Conservation (phyloP, 2,329 filamentous ascomycete species). For the Epichloe bromicola region DNA sequence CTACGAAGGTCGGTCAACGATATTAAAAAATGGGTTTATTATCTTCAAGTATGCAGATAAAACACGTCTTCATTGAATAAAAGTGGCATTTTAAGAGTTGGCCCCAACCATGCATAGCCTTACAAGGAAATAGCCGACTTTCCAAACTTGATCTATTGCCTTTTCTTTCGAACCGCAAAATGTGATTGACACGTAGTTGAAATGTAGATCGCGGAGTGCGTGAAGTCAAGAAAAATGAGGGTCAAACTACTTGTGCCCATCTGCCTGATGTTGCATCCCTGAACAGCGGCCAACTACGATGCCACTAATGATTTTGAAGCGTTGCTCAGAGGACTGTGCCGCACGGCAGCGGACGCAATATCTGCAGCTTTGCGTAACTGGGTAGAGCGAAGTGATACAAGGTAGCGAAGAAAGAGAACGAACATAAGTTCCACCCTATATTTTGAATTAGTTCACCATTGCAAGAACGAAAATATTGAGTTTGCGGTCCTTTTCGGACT, state of each 20-base stretch:
- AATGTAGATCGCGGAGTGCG: not conserved
- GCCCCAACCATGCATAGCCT: too few relatives aligned
- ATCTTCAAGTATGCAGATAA: too few relatives aligned
- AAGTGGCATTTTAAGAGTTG: too few relatives aligned
- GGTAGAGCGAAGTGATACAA: slow-evolving; percentile 56
- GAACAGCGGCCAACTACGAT: not conserved
- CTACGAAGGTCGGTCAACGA: too few relatives aligned
- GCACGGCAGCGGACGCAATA: slow-evolving; percentile 37
- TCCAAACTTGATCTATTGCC: too few relatives aligned
- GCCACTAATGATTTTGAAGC: slow-evolving; percentile 16
- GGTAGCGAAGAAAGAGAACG: slow-evolving; percentile 70
- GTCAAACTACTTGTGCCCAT: not conserved
- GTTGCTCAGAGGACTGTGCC: slow-evolving; percentile 30
- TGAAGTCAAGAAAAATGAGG: not conserved
- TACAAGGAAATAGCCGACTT: too few relatives aligned
- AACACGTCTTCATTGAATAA: too few relatives aligned
- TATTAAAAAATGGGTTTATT: too few relatives aligned
- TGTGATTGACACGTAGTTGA: not conserved
- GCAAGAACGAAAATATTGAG: not conserved
- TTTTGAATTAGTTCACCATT: slow-evolving; percentile 8
- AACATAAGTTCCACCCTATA: slow-evolving; percentile 75
- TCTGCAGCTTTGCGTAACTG: slow-evolving; percentile 56
- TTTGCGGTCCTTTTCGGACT: slow-evolving; percentile 10
- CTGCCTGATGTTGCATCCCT: not conserved
- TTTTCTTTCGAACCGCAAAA: not conserved